Conservation (phyloP, 2,329 filamentous ascomycete species). For the Hypoxylon sp. region DNA sequence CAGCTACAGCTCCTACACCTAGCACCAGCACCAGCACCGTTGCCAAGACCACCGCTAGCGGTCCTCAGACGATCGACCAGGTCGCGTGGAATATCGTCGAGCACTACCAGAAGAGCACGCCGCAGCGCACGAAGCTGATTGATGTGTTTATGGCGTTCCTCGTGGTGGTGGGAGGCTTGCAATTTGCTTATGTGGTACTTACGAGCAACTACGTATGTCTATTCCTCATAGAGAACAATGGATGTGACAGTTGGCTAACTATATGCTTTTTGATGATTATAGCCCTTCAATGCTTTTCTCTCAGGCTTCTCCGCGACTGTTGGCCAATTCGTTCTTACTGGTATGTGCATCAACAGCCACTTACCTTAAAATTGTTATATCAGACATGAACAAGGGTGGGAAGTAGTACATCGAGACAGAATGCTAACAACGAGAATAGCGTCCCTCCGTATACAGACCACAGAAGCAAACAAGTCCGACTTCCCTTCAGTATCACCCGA, state of each 20-base stretch:
- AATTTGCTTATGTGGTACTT: slow-evolving; percentile 92
- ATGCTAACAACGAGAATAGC: slow-evolving; percentile 52
- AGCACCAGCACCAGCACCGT: slow-evolving; percentile 34
- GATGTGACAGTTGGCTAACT: slow-evolving; percentile 19
- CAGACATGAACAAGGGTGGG: neutral
- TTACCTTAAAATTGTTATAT: neutral
- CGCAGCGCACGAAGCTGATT: slow-evolving; percentile 90
- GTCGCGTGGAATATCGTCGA: slow-evolving; percentile 76
- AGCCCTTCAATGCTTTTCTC: slow-evolving; percentile 99
- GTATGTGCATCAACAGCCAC: slow-evolving; percentile 64
- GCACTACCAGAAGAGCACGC: slow-evolving; percentile 81
- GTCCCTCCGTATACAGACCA: slow-evolving; percentile 90
- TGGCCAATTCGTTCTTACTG: slow-evolving; percentile 96
- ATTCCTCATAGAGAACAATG: neutral
- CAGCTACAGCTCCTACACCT: slow-evolving; percentile 21
- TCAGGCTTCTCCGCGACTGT: slow-evolving; percentile 94
- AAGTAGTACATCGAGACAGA: neutral
- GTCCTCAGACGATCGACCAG: slow-evolving; percentile 56
- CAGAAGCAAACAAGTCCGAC: slow-evolving; percentile 79
- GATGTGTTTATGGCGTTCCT: slow-evolving; percentile 92
- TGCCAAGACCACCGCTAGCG: slow-evolving; percentile 39
- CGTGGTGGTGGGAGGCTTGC: slow-evolving; percentile 83
- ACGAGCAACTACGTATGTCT: slow-evolving; percentile 90
- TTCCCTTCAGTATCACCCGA: slow-evolving; percentile 82
- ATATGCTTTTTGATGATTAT: slow-evolving; percentile 38